Percentiles rank a stretch among this genome's conserved stretches.
Conservation (phyloP, 1,284 basidiomycete species). For the Phellopilus nigrolimitatus region DNA sequence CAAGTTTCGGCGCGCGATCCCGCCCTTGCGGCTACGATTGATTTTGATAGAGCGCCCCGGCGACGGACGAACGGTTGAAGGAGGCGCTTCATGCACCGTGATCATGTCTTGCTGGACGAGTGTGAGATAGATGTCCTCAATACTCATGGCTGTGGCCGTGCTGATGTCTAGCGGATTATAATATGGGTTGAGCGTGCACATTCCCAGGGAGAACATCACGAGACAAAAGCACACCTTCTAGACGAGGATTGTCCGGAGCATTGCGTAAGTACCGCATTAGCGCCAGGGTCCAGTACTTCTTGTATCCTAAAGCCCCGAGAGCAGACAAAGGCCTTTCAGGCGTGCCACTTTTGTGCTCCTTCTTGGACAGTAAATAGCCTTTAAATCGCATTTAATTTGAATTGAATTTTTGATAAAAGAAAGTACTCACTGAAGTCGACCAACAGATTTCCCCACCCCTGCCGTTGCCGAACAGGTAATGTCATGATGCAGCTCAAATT, state of each 20-base stretch:
- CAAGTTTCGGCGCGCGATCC: constrained; percentile 54
- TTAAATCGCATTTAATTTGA: constrained; percentile 11
- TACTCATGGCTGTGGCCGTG: constrained; percentile 83
- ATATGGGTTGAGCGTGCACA: constrained; percentile 1
- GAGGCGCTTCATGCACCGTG: constrained; percentile 45
- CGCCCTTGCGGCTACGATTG: constrained; percentile 64
- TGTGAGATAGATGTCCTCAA: constrained; percentile 81
- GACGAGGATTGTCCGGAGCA: constrained; percentile 52
- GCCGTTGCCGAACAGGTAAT: constrained; percentile 88
- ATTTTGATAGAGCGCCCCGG: constrained; percentile 73
- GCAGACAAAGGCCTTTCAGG: constrained; percentile 92
- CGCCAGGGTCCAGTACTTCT: constrained; percentile 93
- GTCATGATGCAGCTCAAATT: constrained; percentile 99
- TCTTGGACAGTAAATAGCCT: constrained; percentile 97
- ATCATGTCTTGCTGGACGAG: constrained; percentile 83
- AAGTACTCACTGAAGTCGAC: constrained; percentile 90
- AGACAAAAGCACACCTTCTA: constrained; percentile 63
- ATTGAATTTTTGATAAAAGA: constrained; percentile 1
- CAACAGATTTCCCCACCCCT: constrained; percentile 91
- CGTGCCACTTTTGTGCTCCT: constrained; percentile 83
- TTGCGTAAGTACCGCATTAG: constrained; percentile 77
- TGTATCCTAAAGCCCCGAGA: constrained; percentile 88
- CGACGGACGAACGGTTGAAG: constrained; percentile 49
- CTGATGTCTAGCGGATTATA: constrained; percentile 66
- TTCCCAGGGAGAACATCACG: constrained; percentile 10